phyloP scores from a whole-genome alignment of 768 basidiomycete genomes.

The Amanita pallidorosea region DNA sequence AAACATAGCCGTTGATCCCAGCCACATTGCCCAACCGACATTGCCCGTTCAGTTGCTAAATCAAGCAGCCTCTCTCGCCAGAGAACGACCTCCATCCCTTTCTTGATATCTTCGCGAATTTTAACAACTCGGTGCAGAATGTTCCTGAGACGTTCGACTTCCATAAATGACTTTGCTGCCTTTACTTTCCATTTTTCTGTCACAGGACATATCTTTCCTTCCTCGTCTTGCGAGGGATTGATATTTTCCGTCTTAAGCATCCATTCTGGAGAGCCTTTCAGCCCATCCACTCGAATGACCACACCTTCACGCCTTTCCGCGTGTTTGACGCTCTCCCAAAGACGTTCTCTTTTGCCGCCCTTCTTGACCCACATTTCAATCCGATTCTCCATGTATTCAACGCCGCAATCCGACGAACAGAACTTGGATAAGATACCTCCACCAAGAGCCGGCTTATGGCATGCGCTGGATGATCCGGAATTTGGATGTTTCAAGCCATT shows the following conservation, averaged over 20 bases:
- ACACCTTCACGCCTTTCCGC: constrained; percentile 65
- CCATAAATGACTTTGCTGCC: constrained; percentile 41
- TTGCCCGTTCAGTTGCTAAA: constrained; percentile 57
- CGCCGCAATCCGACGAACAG: constrained; percentile 82
- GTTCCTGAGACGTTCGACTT: constrained; percentile 40
- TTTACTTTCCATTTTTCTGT: constrained; percentile 11
- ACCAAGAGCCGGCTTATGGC: constrained; percentile 73
- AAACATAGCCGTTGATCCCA: constrained; percentile 83
- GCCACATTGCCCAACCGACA: constrained; percentile 63
- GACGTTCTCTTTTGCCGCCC: constrained; percentile 48
- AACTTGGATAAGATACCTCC: constrained; percentile 68
- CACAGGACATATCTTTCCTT: background rate
- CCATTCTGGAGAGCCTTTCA: constrained; percentile 7
- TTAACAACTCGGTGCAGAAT: constrained; percentile 47
- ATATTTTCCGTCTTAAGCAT: constrained; percentile 8
- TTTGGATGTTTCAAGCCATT: constrained; percentile 54
- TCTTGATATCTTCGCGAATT: constrained; percentile 54
- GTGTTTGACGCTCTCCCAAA: constrained; percentile 69
- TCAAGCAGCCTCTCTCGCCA: constrained; percentile 65
- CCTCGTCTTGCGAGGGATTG: constrained; percentile 9
- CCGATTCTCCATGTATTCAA: constrained; percentile 57
- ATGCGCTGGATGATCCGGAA: constrained; percentile 54
- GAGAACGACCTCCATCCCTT: constrained; percentile 54
- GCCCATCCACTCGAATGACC: constrained; percentile 33
- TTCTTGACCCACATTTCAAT: constrained; percentile 52